A percentile compares a stretch with the other conserved stretches of the same genome.
These are phyloP conservation scores for Sanghuangporus baumii DNA, from an alignment of 1,284 basidiomycete genomes.

Conservation along the genomic window DNA sequence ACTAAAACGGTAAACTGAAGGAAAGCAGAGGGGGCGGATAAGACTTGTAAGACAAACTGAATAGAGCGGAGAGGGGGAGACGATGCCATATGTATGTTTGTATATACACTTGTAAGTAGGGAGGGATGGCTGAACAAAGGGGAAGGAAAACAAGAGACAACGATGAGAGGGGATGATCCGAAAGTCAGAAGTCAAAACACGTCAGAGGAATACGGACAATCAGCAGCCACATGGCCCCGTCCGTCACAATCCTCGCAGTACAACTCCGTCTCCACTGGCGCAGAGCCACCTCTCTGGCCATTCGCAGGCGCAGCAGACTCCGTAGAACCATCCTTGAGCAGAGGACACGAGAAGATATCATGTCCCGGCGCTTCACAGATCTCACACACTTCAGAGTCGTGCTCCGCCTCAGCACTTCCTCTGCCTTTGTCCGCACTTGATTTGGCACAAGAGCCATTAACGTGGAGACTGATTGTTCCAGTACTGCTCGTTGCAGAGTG, in stretches of 20 bases:
- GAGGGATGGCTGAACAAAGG: neutral
- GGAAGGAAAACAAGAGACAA: neutral
- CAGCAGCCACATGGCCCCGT: conserved; percentile 59
- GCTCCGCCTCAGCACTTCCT: conserved; percentile 12
- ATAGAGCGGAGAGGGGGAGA: no score
- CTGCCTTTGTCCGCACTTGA: neutral
- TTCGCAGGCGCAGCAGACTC: neutral
- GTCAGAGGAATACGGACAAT: conserved; percentile 76
- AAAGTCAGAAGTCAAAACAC: conserved; percentile 50
- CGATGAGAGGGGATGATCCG: neutral
- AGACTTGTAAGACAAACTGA: no score
- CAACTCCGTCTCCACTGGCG: conserved; percentile 29
- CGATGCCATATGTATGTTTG: no score
- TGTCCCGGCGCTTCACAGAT: conserved; percentile 80
- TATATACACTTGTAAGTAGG: neutral
- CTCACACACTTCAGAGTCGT: conserved; percentile 54
- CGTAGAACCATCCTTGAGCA: conserved; percentile 40
- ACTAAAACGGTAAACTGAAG: no score
- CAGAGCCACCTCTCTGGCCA: conserved; percentile 6
- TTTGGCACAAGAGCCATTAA: conserved; percentile 12
- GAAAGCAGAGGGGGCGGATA: no score
- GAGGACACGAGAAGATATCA: conserved; percentile 75
- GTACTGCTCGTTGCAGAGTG: conserved; percentile 20
- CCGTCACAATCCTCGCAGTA: conserved; percentile 77
- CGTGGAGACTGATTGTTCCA: conserved; percentile 7